These are phyloP conservation scores for Tillandsia leiboldiana DNA, from an alignment of 176 grass and related monocot species.

Conservation along the genomic window DNA sequence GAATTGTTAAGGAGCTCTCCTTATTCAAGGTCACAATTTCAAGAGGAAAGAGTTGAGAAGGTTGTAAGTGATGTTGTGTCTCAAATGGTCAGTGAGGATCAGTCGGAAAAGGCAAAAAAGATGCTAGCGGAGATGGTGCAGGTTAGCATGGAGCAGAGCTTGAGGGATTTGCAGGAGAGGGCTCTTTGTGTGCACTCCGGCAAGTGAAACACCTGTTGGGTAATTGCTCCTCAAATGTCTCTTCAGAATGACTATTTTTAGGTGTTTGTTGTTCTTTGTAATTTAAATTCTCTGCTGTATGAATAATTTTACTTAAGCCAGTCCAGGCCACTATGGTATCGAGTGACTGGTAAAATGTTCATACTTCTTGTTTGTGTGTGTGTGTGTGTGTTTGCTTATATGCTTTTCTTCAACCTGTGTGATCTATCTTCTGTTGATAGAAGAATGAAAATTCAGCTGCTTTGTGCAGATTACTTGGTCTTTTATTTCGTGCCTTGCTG, in stretches of 20 bases:
- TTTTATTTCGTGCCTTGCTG: not conserved
- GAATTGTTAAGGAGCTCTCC: conserved; percentile 56
- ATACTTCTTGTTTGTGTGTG: not conserved
- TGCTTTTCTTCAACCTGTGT: not conserved
- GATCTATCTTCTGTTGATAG: not conserved
- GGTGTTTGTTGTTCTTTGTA: not conserved
- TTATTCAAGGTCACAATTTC: conserved; percentile 36
- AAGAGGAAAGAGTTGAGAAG: conserved; percentile 60
- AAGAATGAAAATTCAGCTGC: conserved; percentile 2
- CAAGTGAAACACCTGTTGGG: not conserved
- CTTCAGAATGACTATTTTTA: not conserved
- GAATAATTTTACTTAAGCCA: conserved; percentile 4
- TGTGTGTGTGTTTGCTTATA: too few relatives aligned
- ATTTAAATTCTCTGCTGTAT: not conserved
- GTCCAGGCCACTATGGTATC: conserved; percentile 17
- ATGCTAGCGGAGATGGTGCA: conserved; percentile 95
- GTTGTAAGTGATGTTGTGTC: conserved; percentile 78
- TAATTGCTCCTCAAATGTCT: not conserved
- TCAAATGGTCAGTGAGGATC: conserved; percentile 66
- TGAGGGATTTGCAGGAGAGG: conserved; percentile 82
- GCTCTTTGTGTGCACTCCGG: conserved; percentile 33
- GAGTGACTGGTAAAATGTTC: conserved; percentile 14
- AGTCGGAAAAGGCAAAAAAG: conserved; percentile 63
- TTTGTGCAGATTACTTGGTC: not conserved
- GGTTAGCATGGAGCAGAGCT: conserved; percentile 97